Conservation (phyloP, 495 filamentous ascomycete genomes). For the Aspergillus cristatus region DNA sequence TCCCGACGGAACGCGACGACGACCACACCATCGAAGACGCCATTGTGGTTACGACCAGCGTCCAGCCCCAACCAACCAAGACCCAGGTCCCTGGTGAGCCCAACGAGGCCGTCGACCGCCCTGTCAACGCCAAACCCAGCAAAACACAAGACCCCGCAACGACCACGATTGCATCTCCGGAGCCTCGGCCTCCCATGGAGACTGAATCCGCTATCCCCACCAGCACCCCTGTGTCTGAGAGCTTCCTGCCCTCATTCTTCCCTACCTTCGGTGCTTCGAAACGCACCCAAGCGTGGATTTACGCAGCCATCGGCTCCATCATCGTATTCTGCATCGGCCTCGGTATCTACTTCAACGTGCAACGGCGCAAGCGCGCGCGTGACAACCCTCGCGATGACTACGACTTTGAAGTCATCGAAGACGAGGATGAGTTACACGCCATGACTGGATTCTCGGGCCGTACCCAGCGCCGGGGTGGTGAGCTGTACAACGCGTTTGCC, state of each 20-base stretch:
- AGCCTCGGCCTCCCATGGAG: slow-evolving; percentile 8
- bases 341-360: slow-evolving; percentile 68
- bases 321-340: slow-evolving; percentile 73
- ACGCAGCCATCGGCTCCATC: slow-evolving; percentile 75
- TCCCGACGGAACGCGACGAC: slow-evolving; percentile 79
- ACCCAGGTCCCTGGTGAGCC: slow-evolving; percentile 39
- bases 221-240: slow-evolving; percentile 33
- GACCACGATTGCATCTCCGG: too few relatives aligned
- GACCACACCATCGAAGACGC: slow-evolving; percentile 59
- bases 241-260: slow-evolving; percentile 80
- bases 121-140: slow-evolving; percentile 54
- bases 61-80: slow-evolving; percentile 35
- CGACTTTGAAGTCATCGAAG: slow-evolving; percentile 86
- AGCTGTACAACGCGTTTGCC: slow-evolving; percentile 92
- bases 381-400: slow-evolving; percentile 77
- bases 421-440: slow-evolving; percentile 64
- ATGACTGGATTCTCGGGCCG: slow-evolving; percentile 27
- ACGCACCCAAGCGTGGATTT: slow-evolving; percentile 90
- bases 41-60: slow-evolving; percentile 44
- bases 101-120: slow-evolving; percentile 68
- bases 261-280: slow-evolving; percentile 92
- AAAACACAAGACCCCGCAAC: slow-evolving; percentile 15
- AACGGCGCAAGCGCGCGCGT: slow-evolving; percentile 64
- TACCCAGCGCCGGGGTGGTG: slow-evolving; percentile 55
- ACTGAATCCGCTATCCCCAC: slow-evolving; percentile 23